Evolutionary conservation across 345 rosid genomes (phyloP), one percentile per base, ranked within the genome.

Genomic region (Aquilaria yunnanensis): DNA sequence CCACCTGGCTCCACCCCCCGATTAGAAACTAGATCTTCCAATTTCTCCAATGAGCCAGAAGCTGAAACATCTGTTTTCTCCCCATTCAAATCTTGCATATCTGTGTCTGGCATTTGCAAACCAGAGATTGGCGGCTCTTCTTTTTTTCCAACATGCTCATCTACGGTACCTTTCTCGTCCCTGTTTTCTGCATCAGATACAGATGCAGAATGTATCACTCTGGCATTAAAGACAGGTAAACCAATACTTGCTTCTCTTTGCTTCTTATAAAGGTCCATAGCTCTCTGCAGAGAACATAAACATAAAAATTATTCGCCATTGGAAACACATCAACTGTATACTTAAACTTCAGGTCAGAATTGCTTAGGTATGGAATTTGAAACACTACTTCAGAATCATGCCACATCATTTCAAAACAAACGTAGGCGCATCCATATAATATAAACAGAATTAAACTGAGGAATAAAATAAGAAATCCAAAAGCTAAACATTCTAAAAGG

Each of bases 231-330:
- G 59, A 61, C 59, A 41, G 71, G 70, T 53, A 78, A 61, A 56
- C 84, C 79, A 56, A 74, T 71, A 7, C 73, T 61, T 57, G 78
- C 84, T 51, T 76, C 69, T 69, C 83, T 76, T 67, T 86, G 88
- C 75, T 79, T 88, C 84, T 78, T 94, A 78, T 90, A 94, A 11
- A 82, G 78, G 64, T 78, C 80, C 83, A 94, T 76, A 14, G 97
- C 96, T 72, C 75, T 81, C 99, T 94, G 89, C 75, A 76, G 41
- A 54, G 55, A 14, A 70, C 31, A 60, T 37, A 54, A 57, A 60
- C 32, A 10, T 34, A 37, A 47, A 0, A n/a, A 37, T 37, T 37
- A 37, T 37, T 37, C 8, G 43, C 43, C 43, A 37, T 37, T 32
- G 0, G 45, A 12, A 60, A 23, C 33, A 11, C 54, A 23, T 14